These are phyloP conservation scores for Xylariaceae sp. DNA, from an alignment of 2,329 filamentous ascomycete species.

Conservation along the genomic window DNA sequence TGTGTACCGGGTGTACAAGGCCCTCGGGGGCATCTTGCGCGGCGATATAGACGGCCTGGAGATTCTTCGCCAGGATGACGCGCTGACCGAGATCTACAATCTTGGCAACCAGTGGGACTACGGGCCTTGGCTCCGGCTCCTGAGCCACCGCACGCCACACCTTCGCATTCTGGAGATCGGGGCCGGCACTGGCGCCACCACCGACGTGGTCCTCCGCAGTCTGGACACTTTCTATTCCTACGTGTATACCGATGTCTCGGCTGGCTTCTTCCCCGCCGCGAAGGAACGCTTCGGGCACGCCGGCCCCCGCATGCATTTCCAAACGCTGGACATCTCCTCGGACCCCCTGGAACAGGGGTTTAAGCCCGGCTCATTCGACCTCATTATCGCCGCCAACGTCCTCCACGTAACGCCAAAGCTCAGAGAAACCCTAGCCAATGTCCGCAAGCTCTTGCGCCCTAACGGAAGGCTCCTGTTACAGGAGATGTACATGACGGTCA, in stretches of 20 bases:
- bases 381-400: slow-evolving; percentile 31
- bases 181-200: slow-evolving; percentile 1
- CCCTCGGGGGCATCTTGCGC: background rate
- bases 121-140: slow-evolving; percentile 4
- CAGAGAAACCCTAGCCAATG: slow-evolving; percentile 10
- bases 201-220: background rate
- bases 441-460: slow-evolving; percentile 26
- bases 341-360: slow-evolving; percentile 23
- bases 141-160: slow-evolving; percentile 16
- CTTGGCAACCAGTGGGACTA: slow-evolving; percentile 17
- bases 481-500: slow-evolving; percentile 14
- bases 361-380: slow-evolving; percentile 20
- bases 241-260: slow-evolving; percentile 20
- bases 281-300: slow-evolving; percentile 12
- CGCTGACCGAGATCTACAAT: slow-evolving; percentile 14
- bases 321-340: slow-evolving; percentile 34
- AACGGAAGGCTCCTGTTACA: slow-evolving; percentile 26
- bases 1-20: background rate
- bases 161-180: slow-evolving; percentile 17
- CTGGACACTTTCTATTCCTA: slow-evolving; percentile 1
- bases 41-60: background rate
- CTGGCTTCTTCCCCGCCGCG: slow-evolving; percentile 16
- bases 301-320: slow-evolving; percentile 34
- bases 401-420: slow-evolving; percentile 27
- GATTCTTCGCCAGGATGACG: background rate